Conservation (phyloP, 2,329 filamentous ascomycete species). For the Metarhizium album region DNA sequence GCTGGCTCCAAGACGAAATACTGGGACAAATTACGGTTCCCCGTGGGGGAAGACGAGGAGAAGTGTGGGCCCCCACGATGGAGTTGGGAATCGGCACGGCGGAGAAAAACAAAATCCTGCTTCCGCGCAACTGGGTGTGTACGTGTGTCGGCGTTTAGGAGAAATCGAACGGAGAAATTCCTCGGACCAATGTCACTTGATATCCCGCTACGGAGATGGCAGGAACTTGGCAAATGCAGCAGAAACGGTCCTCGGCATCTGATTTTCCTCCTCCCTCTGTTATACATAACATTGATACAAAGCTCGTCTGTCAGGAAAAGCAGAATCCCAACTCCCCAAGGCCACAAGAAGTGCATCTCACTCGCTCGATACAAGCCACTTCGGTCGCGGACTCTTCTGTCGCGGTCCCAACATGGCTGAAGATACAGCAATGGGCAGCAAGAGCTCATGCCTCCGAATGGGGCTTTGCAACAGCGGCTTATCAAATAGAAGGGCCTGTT, state of each 20-base stretch:
- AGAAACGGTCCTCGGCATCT: neutral
- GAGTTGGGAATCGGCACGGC: neutral
- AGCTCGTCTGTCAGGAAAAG: too few relatives aligned
- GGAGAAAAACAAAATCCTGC: neutral
- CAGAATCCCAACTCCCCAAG: neutral
- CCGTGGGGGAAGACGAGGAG: neutral
- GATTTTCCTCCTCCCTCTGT: neutral
- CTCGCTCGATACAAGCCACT: neutral
- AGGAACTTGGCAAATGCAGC: neutral
- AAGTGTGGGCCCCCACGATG: neutral
- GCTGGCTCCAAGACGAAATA: neutral
- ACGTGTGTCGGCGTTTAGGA: too few relatives aligned
- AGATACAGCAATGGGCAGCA: constrained; percentile 4
- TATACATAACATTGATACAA: too few relatives aligned
- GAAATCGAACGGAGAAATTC: neutral
- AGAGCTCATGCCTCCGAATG: constrained; percentile 20
- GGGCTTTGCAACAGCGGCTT: constrained; percentile 31
- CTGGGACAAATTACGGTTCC: constrained; percentile 1
- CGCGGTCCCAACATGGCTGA: neutral
- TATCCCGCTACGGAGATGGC: neutral
- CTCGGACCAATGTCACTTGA: neutral
- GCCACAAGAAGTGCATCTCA: neutral
- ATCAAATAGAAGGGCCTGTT: constrained; percentile 35
- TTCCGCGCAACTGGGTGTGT: too few relatives aligned
- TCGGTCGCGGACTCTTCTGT: neutral